phyloP scores from a whole-genome alignment of 2,329 filamentous ascomycete species.

The Verticillium nubilum region DNA sequence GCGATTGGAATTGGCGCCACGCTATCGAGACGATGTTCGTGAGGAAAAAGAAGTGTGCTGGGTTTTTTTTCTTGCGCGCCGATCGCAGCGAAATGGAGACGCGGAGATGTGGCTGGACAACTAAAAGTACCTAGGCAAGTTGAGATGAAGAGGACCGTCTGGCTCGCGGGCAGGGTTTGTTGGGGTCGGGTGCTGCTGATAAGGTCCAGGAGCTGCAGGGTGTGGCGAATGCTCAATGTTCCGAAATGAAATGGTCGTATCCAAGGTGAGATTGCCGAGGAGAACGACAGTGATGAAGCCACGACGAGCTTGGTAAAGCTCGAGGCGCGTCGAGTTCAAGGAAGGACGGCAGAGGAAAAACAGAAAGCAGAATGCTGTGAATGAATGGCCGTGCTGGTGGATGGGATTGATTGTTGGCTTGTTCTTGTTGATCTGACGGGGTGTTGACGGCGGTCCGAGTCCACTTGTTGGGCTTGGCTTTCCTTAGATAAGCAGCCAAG shows the following conservation, averaged over 20 bases:
- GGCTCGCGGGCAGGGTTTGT: neutral
- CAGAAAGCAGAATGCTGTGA: neutral
- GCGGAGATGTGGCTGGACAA: neutral
- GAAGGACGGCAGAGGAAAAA: neutral
- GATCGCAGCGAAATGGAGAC: neutral
- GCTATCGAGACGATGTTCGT: neutral
- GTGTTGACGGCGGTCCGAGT: neutral
- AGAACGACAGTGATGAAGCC: neutral
- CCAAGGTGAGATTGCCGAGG: neutral
- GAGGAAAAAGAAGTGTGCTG: neutral
- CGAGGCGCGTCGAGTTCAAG: neutral
- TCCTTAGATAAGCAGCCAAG: neutral
- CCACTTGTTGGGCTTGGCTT: neutral
- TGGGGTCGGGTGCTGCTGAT: neutral
- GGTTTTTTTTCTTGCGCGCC: neutral
- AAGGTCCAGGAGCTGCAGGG: neutral
- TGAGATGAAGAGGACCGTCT: neutral
- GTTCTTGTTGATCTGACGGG: neutral
- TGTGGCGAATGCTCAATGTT: neutral
- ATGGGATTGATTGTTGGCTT: neutral
- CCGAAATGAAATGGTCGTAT: neutral
- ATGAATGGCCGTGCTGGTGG: neutral
- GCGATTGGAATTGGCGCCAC: neutral
- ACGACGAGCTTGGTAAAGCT: neutral
- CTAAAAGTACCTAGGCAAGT: neutral